phyloP scores from a whole-genome alignment of 768 basidiomycete genomes.

The Leucocoprinus birnbaumii region DNA sequence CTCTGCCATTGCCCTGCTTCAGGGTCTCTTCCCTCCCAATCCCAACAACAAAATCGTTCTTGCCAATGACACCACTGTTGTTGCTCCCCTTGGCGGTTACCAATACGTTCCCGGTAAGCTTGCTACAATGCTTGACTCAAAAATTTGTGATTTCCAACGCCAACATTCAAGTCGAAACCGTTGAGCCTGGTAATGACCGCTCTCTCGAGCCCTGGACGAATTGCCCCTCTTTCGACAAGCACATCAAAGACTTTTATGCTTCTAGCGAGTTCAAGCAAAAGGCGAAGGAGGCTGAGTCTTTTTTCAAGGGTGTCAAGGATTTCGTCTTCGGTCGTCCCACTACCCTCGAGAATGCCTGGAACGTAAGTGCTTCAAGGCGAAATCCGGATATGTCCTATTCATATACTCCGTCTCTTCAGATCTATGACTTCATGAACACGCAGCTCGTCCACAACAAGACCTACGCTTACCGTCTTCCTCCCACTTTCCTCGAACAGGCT shows the following conservation, averaged over 20 bases:
- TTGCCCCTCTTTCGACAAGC: conserved; percentile 61
- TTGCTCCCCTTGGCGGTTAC: conserved; percentile 77
- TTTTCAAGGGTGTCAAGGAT: conserved; percentile 66
- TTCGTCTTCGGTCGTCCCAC: conserved; percentile 69
- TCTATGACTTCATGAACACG: conserved; percentile 77
- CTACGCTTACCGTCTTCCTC: conserved; percentile 77
- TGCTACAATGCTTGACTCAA: conserved; percentile 6
- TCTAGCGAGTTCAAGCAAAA: conserved; percentile 67
- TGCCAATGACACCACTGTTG: conserved; percentile 71
- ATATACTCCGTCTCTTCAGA: conserved; percentile 32
- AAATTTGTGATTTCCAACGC: neutral
- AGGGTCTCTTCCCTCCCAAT: conserved; percentile 86
- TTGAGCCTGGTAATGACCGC: conserved; percentile 80
- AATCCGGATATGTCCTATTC: conserved; percentile 8
- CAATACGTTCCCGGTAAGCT: conserved; percentile 77
- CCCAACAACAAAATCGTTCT: conserved; percentile 67
- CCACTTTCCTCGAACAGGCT: conserved; percentile 72
- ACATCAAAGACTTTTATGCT: conserved; percentile 54
- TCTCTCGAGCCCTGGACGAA: conserved; percentile 79
- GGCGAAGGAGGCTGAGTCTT: conserved; percentile 53
- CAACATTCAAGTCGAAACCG: conserved; percentile 62
- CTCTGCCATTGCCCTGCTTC: conserved; percentile 79
- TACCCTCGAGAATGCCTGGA: conserved; percentile 72
- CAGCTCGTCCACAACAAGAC: conserved; percentile 80
- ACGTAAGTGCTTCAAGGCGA: conserved; percentile 44